phyloP scores from a whole-genome alignment of 2,329 filamentous ascomycete species.

The Daldinia sp. region DNA sequence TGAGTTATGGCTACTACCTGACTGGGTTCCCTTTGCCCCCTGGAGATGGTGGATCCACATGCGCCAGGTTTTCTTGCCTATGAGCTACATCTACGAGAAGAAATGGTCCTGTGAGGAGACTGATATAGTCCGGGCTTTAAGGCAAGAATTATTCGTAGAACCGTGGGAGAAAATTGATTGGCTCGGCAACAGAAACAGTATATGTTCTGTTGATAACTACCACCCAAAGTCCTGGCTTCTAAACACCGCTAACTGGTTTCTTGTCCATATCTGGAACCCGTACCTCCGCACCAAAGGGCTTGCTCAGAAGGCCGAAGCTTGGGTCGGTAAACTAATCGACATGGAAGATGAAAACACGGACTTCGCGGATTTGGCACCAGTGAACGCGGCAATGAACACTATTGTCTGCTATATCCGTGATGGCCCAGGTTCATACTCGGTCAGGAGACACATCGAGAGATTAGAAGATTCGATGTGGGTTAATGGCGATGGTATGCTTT shows the following conservation, averaged over 20 bases:
- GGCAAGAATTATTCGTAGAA: conserved; percentile 85
- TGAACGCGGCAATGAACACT: conserved; percentile 92
- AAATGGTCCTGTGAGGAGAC: conserved; percentile 82
- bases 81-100: conserved; percentile 91
- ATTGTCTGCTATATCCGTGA: conserved; percentile 86
- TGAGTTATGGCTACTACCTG: conserved; percentile 91
- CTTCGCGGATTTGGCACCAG: conserved; percentile 86
- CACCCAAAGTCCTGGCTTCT: conserved; percentile 91
- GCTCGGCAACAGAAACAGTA: conserved; percentile 81
- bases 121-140: conserved; percentile 76
- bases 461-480: conserved; percentile 92
- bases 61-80: conserved; percentile 93
- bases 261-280: conserved; percentile 84
- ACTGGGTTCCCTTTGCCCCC: conserved; percentile 89
- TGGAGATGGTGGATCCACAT: conserved; percentile 99
- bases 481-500: conserved; percentile 90
- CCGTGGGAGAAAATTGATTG: conserved; percentile 84
- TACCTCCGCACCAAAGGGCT: conserved; percentile 77
- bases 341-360: conserved; percentile 96
- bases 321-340: conserved; percentile 84
- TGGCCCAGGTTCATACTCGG: conserved; percentile 78
- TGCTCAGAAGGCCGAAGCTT: conserved; percentile 79
- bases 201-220: conserved; percentile 85
- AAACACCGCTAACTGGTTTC: conserved; percentile 79
- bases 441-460: conserved; percentile 82